Evolutionary conservation across 116 monocot genomes (phyloP).

Genomic region (Posidonia oceanica): DNA sequence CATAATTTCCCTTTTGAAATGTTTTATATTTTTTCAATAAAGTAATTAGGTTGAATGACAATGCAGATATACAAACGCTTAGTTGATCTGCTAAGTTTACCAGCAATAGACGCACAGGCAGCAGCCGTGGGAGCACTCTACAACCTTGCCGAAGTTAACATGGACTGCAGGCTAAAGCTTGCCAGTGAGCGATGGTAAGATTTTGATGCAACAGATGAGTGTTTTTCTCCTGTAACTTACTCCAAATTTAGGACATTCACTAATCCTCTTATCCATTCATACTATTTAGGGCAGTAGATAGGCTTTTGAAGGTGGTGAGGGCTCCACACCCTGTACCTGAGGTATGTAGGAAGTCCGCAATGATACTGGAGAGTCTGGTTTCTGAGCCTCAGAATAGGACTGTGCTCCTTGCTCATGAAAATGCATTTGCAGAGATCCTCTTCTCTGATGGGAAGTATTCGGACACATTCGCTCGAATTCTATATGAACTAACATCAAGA

Average conservation of each 20-base stretch:
- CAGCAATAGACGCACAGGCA: slow-evolving; percentile 71
- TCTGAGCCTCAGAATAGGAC: slow-evolving; percentile 82
- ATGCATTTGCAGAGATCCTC: slow-evolving; percentile 76
- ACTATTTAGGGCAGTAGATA: slow-evolving; percentile 78
- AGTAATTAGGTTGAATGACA: neutral
- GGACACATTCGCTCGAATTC: slow-evolving; percentile 75
- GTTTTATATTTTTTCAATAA: neutral
- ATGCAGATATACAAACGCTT: slow-evolving; percentile 74
- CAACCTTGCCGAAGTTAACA: slow-evolving; percentile 84
- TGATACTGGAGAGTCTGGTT: slow-evolving; percentile 81
- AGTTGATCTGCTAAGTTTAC: slow-evolving; percentile 79
- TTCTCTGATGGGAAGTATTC: slow-evolving; percentile 58
- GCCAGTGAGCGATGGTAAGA: slow-evolving; percentile 85
- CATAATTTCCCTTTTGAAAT: neutral
- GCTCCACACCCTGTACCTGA: slow-evolving; percentile 86
- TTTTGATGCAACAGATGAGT: neutral
- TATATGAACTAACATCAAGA: slow-evolving; percentile 80
- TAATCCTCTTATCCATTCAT: neutral
- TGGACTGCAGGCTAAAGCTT: slow-evolving; percentile 86
- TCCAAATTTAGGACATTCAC: too few species aligned
- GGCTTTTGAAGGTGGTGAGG: slow-evolving; percentile 70
- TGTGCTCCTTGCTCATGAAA: slow-evolving; percentile 68
- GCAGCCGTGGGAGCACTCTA: slow-evolving; percentile 92
- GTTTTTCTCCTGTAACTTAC: neutral
- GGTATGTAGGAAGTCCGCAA: slow-evolving; percentile 76